These are phyloP conservation scores for Proliferodiscus dingleyae DNA, from an alignment of 2,329 filamentous ascomycete species.

Conservation along the genomic window DNA sequence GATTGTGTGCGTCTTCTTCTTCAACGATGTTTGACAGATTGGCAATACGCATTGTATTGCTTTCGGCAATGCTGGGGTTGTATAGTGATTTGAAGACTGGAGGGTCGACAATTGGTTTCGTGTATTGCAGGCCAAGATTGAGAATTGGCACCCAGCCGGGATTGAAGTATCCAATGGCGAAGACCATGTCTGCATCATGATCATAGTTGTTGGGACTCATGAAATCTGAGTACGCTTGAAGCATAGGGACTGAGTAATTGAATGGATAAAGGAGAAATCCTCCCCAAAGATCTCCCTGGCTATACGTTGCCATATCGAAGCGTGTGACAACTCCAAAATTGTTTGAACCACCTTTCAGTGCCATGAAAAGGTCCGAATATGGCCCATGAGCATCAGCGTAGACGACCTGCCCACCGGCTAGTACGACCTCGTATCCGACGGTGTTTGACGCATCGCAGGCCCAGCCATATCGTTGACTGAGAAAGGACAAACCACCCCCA, in stretches of 20 bases:
- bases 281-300: conserved; percentile 7
- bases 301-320: conserved; percentile 30
- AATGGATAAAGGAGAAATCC: conserved; percentile 5
- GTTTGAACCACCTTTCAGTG: conserved; percentile 50
- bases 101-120: not conserved
- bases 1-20: conserved; percentile 5
- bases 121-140: conserved; percentile 1
- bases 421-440: conserved; percentile 25
- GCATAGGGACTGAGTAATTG: conserved; percentile 1
- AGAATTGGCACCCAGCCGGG: not conserved
- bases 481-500: conserved; percentile 13
- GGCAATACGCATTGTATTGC: conserved; percentile 1
- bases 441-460: conserved; percentile 9
- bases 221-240: conserved; percentile 4
- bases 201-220: conserved; percentile 6
- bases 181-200: conserved; percentile 8
- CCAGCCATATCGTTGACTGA: conserved; percentile 12
- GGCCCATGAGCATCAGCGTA: conserved; percentile 34
- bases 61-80: not conserved
- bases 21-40: not conserved
- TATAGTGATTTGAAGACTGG: not conserved
- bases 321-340: conserved; percentile 49
- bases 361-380: conserved; percentile 46
- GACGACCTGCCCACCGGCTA: conserved; percentile 21
- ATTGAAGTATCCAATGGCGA: conserved; percentile 1